phyloP scores from a whole-genome alignment of 495 filamentous ascomycete species.

The Bryoglossum gracile region DNA sequence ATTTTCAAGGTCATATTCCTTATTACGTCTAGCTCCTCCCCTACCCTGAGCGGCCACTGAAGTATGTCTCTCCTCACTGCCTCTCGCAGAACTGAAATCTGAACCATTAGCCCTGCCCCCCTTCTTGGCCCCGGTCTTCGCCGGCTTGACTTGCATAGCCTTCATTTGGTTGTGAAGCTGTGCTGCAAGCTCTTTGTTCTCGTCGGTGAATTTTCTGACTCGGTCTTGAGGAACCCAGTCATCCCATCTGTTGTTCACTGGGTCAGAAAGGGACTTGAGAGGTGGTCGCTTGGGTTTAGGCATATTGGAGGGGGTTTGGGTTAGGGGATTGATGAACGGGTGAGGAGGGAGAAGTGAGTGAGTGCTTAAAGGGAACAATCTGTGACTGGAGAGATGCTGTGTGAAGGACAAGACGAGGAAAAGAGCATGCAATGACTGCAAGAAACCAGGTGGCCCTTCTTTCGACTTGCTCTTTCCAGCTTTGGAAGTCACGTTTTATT shows the following conservation, averaged over 20 bases:
- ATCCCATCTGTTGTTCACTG: conserved; percentile 61
- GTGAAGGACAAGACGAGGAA: not conserved
- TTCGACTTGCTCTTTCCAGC: not conserved
- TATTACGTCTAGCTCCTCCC: conserved; percentile 58
- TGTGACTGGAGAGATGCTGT: not conserved
- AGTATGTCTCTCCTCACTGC: conserved; percentile 77
- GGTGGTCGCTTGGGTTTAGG: not conserved
- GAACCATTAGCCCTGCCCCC: conserved; percentile 47
- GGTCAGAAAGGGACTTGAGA: too few relatives aligned
- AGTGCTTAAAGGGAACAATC: not conserved
- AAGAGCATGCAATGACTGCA: not conserved
- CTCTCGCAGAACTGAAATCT: conserved; percentile 71
- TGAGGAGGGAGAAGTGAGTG: not conserved
- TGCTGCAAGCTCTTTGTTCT: conserved; percentile 80
- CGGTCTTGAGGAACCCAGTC: conserved; percentile 97
- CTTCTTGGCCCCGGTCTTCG: conserved; percentile 53
- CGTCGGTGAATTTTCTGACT: conserved; percentile 86
- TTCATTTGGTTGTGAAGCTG: conserved; percentile 55
- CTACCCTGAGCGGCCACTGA: conserved; percentile 56
- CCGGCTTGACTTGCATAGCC: conserved; percentile 35
- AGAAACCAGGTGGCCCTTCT: not conserved
- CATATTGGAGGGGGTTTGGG: not conserved
- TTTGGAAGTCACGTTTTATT: not conserved
- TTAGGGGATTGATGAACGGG: not conserved
- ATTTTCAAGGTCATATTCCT: conserved; percentile 80